Base-by-base conservation (phyloP, 2,329 filamentous ascomycete genomes). In the Aspergillus tubingensis region DNA sequence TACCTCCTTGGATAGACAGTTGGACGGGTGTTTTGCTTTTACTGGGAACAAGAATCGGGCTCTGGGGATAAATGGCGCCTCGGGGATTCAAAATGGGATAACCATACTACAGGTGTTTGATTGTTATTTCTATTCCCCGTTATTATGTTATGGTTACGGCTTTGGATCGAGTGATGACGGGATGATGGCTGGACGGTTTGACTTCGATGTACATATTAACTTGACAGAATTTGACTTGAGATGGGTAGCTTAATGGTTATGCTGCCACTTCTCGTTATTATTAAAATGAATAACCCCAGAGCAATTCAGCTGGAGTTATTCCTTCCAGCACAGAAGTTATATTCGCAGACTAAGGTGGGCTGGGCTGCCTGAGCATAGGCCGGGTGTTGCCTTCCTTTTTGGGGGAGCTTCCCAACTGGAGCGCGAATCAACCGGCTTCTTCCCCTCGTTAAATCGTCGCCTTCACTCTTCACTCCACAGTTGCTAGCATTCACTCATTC, bases 1-100 rank as follows among this genome's bases (percentile, higher is more conserved):
- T 62, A 49, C 50, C 59, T 62, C 49, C 61, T 67, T 65, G 67
- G 67, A 75, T 75, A 75, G 73, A 75, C 69, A 63, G 68, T 64
- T 38, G 64, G 65, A 52, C 55, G 64, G 70, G 67, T 72, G 69
- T 71, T 69, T 67, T 56, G 58, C 62, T 68, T 62, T 62, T 61
- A 59, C 57, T 55, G 41, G 66, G 67, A 56, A 66, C 59, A 62
- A 62, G 61, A 68, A 61, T 62, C 54, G 65, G 63, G 65, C 60
- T 68, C 59, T 64, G 47, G 62, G 59, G 61, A 70, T 68, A 69
- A 63, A 67, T 64, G 68, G 68, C 67, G 68, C 67, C 67, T 65
- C 57, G 63, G 68, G 65, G 59, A 58, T 65, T 65, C 30, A 67
- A 68, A 69, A 70, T 63, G 62, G 63, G 54, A 44, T 62, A 62